These are phyloP conservation scores for Neofusicoccum parvum DNA, from an alignment of 2,329 filamentous ascomycete species.

Conservation along the genomic window DNA sequence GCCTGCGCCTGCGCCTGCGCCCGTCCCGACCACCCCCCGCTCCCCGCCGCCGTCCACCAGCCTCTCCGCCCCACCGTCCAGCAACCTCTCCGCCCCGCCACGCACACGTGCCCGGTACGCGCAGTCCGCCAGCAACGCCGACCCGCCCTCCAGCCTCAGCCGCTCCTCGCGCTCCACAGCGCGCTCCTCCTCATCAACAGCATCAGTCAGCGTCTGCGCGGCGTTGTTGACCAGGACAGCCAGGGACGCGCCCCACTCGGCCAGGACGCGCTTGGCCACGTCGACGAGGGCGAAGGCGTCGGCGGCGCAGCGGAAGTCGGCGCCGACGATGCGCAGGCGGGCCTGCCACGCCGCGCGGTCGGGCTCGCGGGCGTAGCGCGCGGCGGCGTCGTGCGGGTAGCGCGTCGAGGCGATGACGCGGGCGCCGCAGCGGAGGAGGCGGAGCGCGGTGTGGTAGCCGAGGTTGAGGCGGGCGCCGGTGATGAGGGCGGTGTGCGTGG, in stretches of 20 bases:
- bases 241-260: constrained; percentile 22
- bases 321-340: constrained; percentile 35
- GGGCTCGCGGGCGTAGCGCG: constrained; percentile 30
- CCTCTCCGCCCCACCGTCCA: not conserved
- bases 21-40: not conserved
- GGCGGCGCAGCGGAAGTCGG: constrained; percentile 36
- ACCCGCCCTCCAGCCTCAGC: constrained; percentile 33
- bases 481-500: constrained; percentile 32
- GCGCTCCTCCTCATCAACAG: not conserved
- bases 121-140: constrained; percentile 31
- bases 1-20: not conserved
- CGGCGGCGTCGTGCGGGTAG: constrained; percentile 39
- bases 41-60: not conserved
- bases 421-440: constrained; percentile 40
- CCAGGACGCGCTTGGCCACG: constrained; percentile 26
- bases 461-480: constrained; percentile 42
- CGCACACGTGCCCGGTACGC: not conserved
- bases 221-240: constrained; percentile 45
- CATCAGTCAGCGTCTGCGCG: constrained; percentile 42
- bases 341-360: constrained; percentile 27
- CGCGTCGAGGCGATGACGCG: constrained; percentile 40
- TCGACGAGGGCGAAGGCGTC: constrained; percentile 37
- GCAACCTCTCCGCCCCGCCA: not conserved
- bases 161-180: not conserved
- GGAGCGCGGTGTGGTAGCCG: constrained; percentile 37